Evolutionary conservation across 768 basidiomycete species (phyloP).

Genomic region (Russula ochroleuca): DNA sequence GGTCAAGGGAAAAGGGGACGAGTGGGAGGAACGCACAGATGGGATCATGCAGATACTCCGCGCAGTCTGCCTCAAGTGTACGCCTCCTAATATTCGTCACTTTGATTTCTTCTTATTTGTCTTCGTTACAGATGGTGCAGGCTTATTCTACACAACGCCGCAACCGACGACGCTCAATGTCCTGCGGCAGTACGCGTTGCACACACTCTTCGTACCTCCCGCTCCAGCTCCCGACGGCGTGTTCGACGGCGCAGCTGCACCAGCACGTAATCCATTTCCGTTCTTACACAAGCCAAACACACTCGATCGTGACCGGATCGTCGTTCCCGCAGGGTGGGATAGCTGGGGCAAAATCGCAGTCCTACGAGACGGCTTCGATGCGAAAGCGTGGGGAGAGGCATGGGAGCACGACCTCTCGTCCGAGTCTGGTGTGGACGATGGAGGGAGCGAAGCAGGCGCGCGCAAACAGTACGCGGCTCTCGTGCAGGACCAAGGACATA

Average conservation of each 20-base stretch:
- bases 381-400: conserved; percentile 70
- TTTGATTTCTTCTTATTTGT: conserved; percentile 6
- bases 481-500: conserved; percentile 70
- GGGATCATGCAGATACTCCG: conserved; percentile 93
- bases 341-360: conserved; percentile 95
- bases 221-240: conserved; percentile 46
- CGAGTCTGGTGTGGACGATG: conserved; percentile 38
- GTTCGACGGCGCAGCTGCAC: conserved; percentile 38
- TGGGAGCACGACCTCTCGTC: conserved; percentile 65
- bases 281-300: conserved; percentile 87
- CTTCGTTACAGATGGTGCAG: conserved; percentile 72
- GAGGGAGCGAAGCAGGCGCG: conserved; percentile 48
- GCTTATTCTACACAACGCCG: conserved; percentile 85
- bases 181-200: conserved; percentile 79
- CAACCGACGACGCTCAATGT: conserved; percentile 69
- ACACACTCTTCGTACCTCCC: conserved; percentile 72
- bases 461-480: conserved; percentile 63
- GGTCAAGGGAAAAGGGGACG: conserved; percentile 87
- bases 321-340: conserved; percentile 96
- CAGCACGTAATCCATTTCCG: conserved; percentile 75
- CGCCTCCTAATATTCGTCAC: conserved; percentile 34
- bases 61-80: conserved; percentile 89
- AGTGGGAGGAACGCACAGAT: conserved; percentile 95
- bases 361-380: conserved; percentile 87
- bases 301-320: conserved; percentile 85